Evolutionary conservation across 1,139 yeast species (phyloP).

Genomic region (Komagataea norvegica): DNA sequence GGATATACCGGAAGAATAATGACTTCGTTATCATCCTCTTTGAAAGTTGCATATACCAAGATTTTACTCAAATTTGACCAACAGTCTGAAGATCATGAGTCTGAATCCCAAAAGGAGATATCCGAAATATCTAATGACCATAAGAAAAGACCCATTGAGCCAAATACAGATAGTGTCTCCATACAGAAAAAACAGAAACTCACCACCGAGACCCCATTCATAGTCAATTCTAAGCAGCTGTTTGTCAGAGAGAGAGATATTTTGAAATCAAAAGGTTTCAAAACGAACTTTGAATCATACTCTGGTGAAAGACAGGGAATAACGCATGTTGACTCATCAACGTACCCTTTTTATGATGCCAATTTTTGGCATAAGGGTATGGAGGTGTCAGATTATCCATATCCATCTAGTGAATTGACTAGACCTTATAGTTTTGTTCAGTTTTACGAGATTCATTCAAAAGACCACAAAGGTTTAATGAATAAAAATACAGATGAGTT

Average conservation of each 20-base stretch:
- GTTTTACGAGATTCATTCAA: conserved; percentile 47
- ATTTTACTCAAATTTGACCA: conserved; percentile 16
- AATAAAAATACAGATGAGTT: conserved; percentile 5
- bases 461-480: conserved; percentile 28
- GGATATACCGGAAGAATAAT: conserved; percentile 68
- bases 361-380: conserved; percentile 34
- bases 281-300: conserved; percentile 37
- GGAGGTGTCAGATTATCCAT: conserved; percentile 34
- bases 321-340: conserved; percentile 28
- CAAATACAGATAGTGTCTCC: not conserved
- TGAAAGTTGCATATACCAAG: conserved; percentile 52
- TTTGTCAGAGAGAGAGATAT: conserved; percentile 42
- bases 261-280: conserved; percentile 46
- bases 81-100: conserved; percentile 5
- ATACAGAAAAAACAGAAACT: conserved; percentile 12
- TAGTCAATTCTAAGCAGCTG: conserved; percentile 46
- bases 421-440: conserved; percentile 47
- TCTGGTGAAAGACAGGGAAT: conserved; percentile 32
- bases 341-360: conserved; percentile 34
- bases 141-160: conserved; percentile 19
- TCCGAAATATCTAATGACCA: conserved; percentile 12
- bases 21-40: conserved; percentile 66
- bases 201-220: conserved; percentile 27
- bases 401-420: conserved; percentile 36
- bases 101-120: not conserved